Evolutionary conservation across 148 eudicot genomes (phyloP), one percentile per base, ranked within the genome.

Genomic region (Bassia scoparia): DNA sequence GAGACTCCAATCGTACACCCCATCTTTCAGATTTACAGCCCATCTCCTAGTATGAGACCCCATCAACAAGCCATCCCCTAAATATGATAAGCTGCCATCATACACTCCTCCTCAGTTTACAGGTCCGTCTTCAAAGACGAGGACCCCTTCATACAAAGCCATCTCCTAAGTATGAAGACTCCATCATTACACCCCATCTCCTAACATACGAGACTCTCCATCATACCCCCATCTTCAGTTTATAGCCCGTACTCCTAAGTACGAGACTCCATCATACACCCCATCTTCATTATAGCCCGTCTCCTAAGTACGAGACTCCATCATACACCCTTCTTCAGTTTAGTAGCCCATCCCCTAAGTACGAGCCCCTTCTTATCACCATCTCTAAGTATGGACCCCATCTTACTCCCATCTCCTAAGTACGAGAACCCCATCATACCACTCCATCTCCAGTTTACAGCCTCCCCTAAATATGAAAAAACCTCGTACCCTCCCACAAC

Each of bases 181-280:
- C 67, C 67, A 37, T 38, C 68, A n/a, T 64, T n/a, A 64, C 30
- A 38, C 50, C 30, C 50, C 68, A 24, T 64, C 61, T 7, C 76
- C 61, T 15, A 50, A 49, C n/a, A 24, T 50, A 46, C 4, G 16
- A 63, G 16, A 35, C n/a, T 7, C n/a, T n/a, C 61, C 70, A 3
- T 21, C 74, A 37, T 71, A 71, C 35, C 70, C 7, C 27, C 50
- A 24, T 63, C 23, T 9, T 31, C 76, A 52, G 4, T 2, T 7
- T 71, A 71, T 24, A 68, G 20, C 15, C 24, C 58, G 18, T 65
- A n/a, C 49, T n/a, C 68, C 68, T 41, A 65, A n/a, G 30, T 65
- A 38, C 38, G 68, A 65, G 0, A 23, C 50, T 7, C 50, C 50
- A 4, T 60, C 75, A 55, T 70, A 70, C 64, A 70, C 5, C 5